Conservation (phyloP, 2,329 filamentous ascomycete genomes). For the Pseudohalonectria lignicola region DNA sequence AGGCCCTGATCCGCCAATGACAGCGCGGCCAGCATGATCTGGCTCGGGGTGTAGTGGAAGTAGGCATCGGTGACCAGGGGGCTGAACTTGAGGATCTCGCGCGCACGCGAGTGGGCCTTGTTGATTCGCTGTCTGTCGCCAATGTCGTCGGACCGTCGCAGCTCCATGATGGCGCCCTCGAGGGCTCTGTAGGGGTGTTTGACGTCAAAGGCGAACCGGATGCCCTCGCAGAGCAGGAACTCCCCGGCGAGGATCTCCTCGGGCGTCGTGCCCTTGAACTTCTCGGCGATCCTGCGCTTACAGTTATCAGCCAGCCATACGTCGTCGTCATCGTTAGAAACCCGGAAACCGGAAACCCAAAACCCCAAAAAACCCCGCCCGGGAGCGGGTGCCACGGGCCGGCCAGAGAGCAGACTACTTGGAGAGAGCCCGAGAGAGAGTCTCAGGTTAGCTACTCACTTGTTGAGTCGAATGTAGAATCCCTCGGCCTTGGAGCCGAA, state of each 20-base stretch:
- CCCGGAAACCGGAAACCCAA: too few species aligned
- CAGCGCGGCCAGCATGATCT: slow-evolving; percentile 82
- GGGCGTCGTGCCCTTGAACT: slow-evolving; percentile 57
- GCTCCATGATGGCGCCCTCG: slow-evolving; percentile 77
- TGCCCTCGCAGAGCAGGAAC: slow-evolving; percentile 82
- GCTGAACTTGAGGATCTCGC: slow-evolving; percentile 65
- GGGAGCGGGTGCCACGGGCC: too few species aligned
- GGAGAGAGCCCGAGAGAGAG: too few species aligned
- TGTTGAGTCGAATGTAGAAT: slow-evolving; percentile 53
- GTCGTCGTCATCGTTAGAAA: too few species aligned
- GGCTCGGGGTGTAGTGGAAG: slow-evolving; percentile 88
- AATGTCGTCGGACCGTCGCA: slow-evolving; percentile 56
- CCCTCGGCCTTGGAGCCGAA: slow-evolving; percentile 91
- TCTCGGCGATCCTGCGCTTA: slow-evolving; percentile 56
- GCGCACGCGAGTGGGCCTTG: slow-evolving; percentile 61
- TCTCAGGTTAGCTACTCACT: too few species aligned
- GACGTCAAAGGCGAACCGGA: slow-evolving; percentile 89
- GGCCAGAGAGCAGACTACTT: too few species aligned
- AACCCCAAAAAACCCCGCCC: too few species aligned
- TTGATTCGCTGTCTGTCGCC: slow-evolving; percentile 36
- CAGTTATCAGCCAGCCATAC: too few species aligned
- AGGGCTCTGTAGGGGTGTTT: slow-evolving; percentile 81
- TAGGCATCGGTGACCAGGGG: slow-evolving; percentile 89
- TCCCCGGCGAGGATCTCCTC: slow-evolving; percentile 85
- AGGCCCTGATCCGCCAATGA: slow-evolving; percentile 62